Evolutionary conservation across 1,284 basidiomycete species (phyloP), one percentile per base, ranked within the genome.

Genomic region (Microstroma glucosiphilum): DNA sequence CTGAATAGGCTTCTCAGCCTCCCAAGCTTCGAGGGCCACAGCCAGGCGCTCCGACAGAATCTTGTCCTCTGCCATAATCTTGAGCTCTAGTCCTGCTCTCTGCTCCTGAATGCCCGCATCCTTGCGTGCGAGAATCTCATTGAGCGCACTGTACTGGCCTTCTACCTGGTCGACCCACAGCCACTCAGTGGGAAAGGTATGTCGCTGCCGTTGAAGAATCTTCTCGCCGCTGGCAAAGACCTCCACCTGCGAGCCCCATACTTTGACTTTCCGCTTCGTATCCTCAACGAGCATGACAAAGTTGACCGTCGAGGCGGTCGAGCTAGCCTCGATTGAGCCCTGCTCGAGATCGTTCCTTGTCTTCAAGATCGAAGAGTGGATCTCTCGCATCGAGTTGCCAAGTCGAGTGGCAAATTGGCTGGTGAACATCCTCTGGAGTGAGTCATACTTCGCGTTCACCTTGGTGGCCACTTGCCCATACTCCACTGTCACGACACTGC

Each of bases 271-370:
- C 79, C 89, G 88, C 83, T 97, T 97, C 71, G 98, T 86, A 83
- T 97, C 93, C 82, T 98, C 94, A 0, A 98, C 93, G 78, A 96
- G 96, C 25, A 96, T 99, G 81, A 99, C 97, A 81, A 98, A 96
- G 0, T 91, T 89, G 69, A 99, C 96, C 77, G 96, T 92, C 66
- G 93, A 92, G 46, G 93, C 94, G 77, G 96, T 98, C 60, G 85
- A 85, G 55, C 71, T 69, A 62, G 69, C 67, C 42, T 71, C 71
- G 79, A 92, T 91, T 55, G 88, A 88, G 73, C 90, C 86, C 64
- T 91, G 89, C 81, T 98, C 96, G 58, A 99, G 85, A 70, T 96
- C 92, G 76, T 92, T 89, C 68, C 96, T 85, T 57, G 92, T 90
- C 82, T 96, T 96, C 66, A 90, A 81, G 63, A 99, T 92, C 37